Percentiles rank a stretch among this genome's conserved stretches.
Evolutionary conservation across 2,329 filamentous ascomycete species (phyloP).

Genomic region (Eutypella sp.): DNA sequence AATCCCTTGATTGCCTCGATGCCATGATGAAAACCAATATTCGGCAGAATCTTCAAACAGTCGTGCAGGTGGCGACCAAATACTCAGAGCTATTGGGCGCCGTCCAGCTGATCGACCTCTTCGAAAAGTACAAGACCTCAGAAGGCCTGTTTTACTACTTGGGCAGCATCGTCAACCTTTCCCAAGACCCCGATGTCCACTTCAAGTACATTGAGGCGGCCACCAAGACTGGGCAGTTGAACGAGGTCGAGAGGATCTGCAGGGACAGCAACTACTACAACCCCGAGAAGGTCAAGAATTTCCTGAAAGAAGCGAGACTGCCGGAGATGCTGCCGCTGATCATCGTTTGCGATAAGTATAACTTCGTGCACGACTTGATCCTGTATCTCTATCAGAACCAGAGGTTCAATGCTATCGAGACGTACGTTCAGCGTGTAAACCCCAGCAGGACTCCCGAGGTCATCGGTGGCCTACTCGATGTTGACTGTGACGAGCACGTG

Average conservation of each 20-base stretch:
- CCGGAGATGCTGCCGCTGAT: constrained; percentile 93
- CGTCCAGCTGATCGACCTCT: constrained; percentile 82
- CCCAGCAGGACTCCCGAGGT: constrained; percentile 86
- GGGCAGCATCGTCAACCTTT: constrained; percentile 94
- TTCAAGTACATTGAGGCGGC: constrained; percentile 99
- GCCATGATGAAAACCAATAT: constrained; percentile 97
- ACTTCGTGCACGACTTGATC: constrained; percentile 95
- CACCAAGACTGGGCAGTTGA: constrained; percentile 86
- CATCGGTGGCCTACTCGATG: constrained; percentile 87
- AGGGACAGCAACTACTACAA: constrained; percentile 89
- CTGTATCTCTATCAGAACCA: constrained; percentile 98
- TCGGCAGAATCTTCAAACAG: constrained; percentile 90
- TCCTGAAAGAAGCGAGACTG: constrained; percentile 91
- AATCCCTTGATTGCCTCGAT: constrained; percentile 88
- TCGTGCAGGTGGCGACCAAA: constrained; percentile 94
- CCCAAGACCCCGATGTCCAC: constrained; percentile 89
- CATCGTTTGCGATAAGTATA: constrained; percentile 98
- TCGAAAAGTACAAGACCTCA: constrained; percentile 96
- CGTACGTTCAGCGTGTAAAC: constrained; percentile 96
- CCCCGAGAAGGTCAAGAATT: constrained; percentile 96
- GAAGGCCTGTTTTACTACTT: constrained; percentile 98
- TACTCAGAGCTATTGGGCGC: constrained; percentile 92
- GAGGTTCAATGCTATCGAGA: constrained; percentile 97
- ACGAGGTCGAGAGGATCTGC: constrained; percentile 95
- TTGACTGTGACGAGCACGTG: constrained; percentile 93